Base-by-base conservation (phyloP, 2,329 filamentous ascomycete species). In the Colletotrichum sp. region DNA sequence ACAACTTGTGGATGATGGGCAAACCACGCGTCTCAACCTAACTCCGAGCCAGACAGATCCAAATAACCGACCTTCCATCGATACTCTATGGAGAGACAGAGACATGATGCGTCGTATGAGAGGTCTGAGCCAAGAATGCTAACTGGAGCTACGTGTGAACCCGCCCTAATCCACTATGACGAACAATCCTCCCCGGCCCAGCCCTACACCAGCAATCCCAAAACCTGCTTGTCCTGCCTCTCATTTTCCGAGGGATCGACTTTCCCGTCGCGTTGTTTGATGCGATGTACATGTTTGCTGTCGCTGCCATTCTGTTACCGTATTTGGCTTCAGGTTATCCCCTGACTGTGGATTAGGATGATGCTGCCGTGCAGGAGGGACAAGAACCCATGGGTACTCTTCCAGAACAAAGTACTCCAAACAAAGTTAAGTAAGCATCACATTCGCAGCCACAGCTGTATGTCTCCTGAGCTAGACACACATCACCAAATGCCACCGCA, bases 111-210 rank as follows among this genome's bases (percentile, higher is more conserved):
- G 10, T 21, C 7, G 43, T 48, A 21, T 21, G 43, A 21, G 52
- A 57, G n/a, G 36, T 55, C 39, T 66, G 63, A 66, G 26, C 43
- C 43, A 48, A 21, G 43, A 48, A 8, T 36, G 57, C 67, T 52
- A 60, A 67, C 61, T 75, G 72, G 63, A 72, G 63, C 73, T 57
- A 67, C 39, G 70, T 64, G 32, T 55, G n/a, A 59, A 39, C 39
- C 55, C 63, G 61, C 64, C n/a, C 28, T 34, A 67, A 72, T 55
- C 63, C 69, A 75, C 73, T 59, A 72, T 72, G 73, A 72, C 73
- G 69, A 75, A 64, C 36, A 57, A 52, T 28, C 30, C 52, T 21
- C 52, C 32, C 30, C 21, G 16, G 61, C 59, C 59, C 69, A 72
- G 72, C 72, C 36, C 72, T 74, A 74, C 43, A 55, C 24, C 16